A percentile compares a stretch with the other conserved stretches of the same genome.
Evolutionary conservation across 2,329 filamentous ascomycete genomes (phyloP).

Genomic region (Lasiodiplodia theobromae): DNA sequence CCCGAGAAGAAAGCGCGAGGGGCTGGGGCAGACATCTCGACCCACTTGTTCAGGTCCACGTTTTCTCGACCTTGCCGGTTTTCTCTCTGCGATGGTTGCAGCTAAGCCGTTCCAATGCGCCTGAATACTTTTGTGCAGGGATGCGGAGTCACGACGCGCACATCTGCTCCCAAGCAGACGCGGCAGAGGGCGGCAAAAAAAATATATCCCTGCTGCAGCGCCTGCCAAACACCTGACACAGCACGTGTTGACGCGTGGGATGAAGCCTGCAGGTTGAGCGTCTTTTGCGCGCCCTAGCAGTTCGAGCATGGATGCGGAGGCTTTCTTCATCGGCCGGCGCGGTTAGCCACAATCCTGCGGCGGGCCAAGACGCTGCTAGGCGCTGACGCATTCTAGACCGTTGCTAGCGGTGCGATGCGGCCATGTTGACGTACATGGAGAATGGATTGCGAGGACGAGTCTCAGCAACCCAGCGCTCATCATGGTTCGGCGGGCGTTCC

Average conservation of each 20-base stretch:
- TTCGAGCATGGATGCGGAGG: conserved; percentile 5
- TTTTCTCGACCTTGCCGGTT: conserved; percentile 1
- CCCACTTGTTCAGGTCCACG: conserved; percentile 5
- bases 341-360: background rate
- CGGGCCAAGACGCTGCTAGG: conserved; percentile 12
- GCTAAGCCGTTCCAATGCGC: conserved; percentile 20
- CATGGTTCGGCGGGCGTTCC: background rate
- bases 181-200: conserved; percentile 11
- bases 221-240: conserved; percentile 6
- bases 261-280: conserved; percentile 2
- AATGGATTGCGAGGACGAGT: background rate
- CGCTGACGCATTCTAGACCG: conserved; percentile 1
- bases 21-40: background rate
- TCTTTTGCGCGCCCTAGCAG: background rate
- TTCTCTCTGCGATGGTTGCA: conserved; percentile 12
- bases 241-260: conserved; percentile 14
- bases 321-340: conserved; percentile 17
- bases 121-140: conserved; percentile 9
- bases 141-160: conserved; percentile 11
- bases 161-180: background rate
- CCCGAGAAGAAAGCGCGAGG: background rate
- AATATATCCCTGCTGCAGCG: conserved; percentile 13
- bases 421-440: background rate
- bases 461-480: background rate
- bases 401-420: conserved; percentile 16